Evolutionary conservation across 352 stramenopile genomes (phyloP), one percentile per base, ranked within the genome.

Genomic region (Globisporangium echinulatum): DNA sequence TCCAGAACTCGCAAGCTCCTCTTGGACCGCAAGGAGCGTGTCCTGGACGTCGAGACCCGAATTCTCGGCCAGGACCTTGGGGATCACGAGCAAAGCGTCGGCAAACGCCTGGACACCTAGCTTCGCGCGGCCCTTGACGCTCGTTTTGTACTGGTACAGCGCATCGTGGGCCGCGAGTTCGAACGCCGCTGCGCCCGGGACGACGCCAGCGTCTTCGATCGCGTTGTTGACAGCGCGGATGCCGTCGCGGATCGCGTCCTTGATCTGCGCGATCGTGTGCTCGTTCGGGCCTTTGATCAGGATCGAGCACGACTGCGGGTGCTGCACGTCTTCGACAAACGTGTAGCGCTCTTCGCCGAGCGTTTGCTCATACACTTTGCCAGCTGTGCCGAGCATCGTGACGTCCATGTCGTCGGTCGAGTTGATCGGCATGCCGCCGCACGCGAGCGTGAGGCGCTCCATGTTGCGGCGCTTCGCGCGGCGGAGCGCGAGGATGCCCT

Each of bases 401-500:
- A 88, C 79, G 53, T 98, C 90, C 79, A 99, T 93, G 81, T 99
- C 97, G 63, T 99, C 96, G 40, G 98, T 92, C 61, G 82, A 97
- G 79, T 99, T 99, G 76, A 99, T 98, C 9, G 96, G 90, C 75
- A 97, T 94, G 57, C 97, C 97, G 51, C 97, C 97, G 74, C 97
- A 99, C 39, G 97, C 97, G 62, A 99, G 93, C 48, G 96, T 98
- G 61, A 99, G 90, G 56, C 97, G 89, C 82, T 99, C 97, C 97
- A 99, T 99, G 84, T 99, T 99, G 64, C 97, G 90, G 60, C 97
- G 90, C 85, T 99, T 99, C 64, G 97, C 97, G 57, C 97, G 85
- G 55, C 97, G 92, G 58, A 99, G 73, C 39, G 95, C 98, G 36
- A 99, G 71, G 72, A 99, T 99, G 44, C 97, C 97, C 72, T 99